Evolutionary conservation across 441 rosid genomes (phyloP).

Genomic region (Populus tomentosa): DNA sequence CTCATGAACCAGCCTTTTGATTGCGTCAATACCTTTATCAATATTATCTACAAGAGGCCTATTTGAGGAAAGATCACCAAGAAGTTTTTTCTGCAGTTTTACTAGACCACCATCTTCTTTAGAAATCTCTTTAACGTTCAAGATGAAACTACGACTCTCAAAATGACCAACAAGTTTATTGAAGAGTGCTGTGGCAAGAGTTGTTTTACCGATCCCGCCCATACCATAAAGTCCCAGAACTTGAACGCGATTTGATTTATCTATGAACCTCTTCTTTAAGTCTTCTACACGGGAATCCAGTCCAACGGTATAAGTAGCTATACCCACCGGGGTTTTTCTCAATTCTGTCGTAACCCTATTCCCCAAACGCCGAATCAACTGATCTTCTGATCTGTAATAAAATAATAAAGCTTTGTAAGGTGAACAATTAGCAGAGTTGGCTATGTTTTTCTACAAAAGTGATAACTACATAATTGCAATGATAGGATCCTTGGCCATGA

Average conservation of each 20-base stretch:
- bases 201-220: constrained; percentile 25
- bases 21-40: constrained; percentile 1
- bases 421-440: no score
- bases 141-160: constrained; percentile 15
- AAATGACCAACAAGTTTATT: constrained; percentile 14
- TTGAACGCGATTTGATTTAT: constrained; percentile 13
- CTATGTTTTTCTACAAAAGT: no score
- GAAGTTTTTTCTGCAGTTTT: constrained; percentile 18
- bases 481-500: no score
- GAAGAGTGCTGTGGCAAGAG: constrained; percentile 18
- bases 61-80: not conserved
- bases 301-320: constrained; percentile 48
- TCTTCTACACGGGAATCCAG: constrained; percentile 34
- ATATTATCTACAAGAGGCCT: constrained; percentile 1
- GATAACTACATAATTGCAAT: no score
- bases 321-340: constrained; percentile 38
- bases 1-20: not conserved
- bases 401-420: not conserved
- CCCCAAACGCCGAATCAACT: not conserved
- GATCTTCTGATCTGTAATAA: not conserved
- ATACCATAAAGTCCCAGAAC: constrained; percentile 24
- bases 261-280: constrained; percentile 24
- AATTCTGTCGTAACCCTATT: constrained; percentile 21
- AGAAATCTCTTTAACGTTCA: constrained; percentile 8
- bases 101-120: constrained; percentile 8